Evolutionary conservation across 352 stramenopile species (phyloP), one percentile per base, ranked within the genome.

Genomic region (Lagenidium sp.): DNA sequence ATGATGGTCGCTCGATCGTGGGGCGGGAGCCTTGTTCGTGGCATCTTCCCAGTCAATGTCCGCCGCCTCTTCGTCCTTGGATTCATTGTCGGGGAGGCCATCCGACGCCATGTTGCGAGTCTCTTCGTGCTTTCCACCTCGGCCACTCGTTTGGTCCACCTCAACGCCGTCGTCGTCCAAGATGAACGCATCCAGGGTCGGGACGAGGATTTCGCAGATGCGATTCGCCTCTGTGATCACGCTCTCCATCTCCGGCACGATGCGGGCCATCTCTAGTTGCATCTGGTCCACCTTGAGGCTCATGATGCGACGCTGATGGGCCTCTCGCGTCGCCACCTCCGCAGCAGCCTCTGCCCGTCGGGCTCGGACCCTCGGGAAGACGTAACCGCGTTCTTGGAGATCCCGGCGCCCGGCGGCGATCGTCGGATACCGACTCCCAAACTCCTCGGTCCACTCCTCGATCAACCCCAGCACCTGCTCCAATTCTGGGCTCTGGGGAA

Each of bases 171-270:
- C 32, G 8, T 47, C 29, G 24, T 50, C 41, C 13, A 75, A 3
- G 19, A 66, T 52, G 53, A 89, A 89, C 6, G 66, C 59, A 30
- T 89, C 76, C 12, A 89, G 39, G 15, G 72, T 89, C 25, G 76
- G 76, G 20, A 89, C 65, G 5, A 89, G 46, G 25, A 89, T 83
- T 52, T 83, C 65, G 44, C 85, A 86, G 25, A 79, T 64, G n/a
- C 60, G 63, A 46, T 89, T 63, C 76, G 85, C 85, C 50, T 85
- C 76, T 16, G 63, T 41, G 2, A 89, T 44, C 41, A 76, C 56
- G 13, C 65, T 53, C 53, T 85, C 73, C 55, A 89, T 86, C 47
- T 89, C 76, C 0, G 68, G 63, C 15, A 74, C 55, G 30, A 60
- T 48, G 18, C 45, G 49, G 6, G 36, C 52, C 68, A 89, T 85